Base-by-base conservation (phyloP, 148 eudicot genomes). In the Pouteria glomerata region DNA sequence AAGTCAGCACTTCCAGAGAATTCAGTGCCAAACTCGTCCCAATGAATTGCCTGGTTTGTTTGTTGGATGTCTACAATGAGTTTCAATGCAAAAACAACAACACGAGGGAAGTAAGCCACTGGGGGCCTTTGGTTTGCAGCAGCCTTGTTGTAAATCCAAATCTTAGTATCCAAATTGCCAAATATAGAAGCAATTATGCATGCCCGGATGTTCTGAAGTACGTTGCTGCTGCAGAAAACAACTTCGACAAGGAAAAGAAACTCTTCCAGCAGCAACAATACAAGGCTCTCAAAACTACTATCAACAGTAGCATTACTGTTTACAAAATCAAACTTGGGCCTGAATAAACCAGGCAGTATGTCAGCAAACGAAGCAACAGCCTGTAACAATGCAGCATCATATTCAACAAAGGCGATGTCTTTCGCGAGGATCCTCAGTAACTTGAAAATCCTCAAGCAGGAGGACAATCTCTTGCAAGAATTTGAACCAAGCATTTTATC, bases 81-180 rank as follows among this genome's bases (percentile, higher is more conserved):
- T 79, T 92, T 92, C 68, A 92, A 76, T 47, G 87, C 33, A 73
- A 76, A 90, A 64, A 73, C 67, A 71, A 90, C 87, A 81, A 90
- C 84, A 31, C 91, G 89, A 39, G 99, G 97, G 53, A 81, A 90
- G 85, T 83, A 92, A 63, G 85, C 86, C 84, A 88, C 71, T 65
- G 99, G 91, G 44, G 85, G 85, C 82, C 81, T 92, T 73, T 77
- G 69, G 68, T 70, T 90, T 42, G 73, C 77, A 61, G 66, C 82
- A 72, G 84, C 78, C 72, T 85, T 88, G 71, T 81, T 81, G 74
- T 80, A 87, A 63, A 84, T 87, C 90, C 93, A 84, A 47, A 79
- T 57, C 65, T 73, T 80, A 59, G 85, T 73, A 79, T 89, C 92
- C 77, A 88, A 70, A 76, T 66, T 78, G 26, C 77, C 82, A 80